phyloP scores from a whole-genome alignment of 2,329 filamentous ascomycete genomes.

The Fusarium agapanthi region DNA sequence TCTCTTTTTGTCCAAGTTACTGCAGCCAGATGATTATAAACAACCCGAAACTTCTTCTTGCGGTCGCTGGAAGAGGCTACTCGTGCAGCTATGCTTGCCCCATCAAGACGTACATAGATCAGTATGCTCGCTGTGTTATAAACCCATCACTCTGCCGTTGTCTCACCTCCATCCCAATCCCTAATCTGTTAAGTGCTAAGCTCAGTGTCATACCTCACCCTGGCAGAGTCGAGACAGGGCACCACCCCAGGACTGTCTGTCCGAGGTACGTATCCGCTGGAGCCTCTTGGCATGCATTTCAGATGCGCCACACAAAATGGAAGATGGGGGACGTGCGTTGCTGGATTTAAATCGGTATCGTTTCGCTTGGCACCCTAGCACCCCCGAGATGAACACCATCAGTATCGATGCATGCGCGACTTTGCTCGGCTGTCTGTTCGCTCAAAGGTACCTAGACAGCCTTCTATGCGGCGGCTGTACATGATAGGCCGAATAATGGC shows the following conservation, averaged over 20 bases:
- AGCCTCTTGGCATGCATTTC: slow-evolving; percentile 24
- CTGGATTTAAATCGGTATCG: slow-evolving; percentile 35
- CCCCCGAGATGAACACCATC: slow-evolving; percentile 32
- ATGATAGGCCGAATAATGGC: neutral
- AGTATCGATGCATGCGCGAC: slow-evolving; percentile 28
- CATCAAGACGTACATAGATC: neutral
- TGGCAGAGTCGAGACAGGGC: slow-evolving; percentile 5
- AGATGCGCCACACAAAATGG: slow-evolving; percentile 26
- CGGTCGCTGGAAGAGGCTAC: neutral
- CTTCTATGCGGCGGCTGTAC: neutral
- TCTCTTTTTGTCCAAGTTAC: neutral
- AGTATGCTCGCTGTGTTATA: slow-evolving; percentile 1
- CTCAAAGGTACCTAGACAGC: neutral
- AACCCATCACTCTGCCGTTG: slow-evolving; percentile 17
- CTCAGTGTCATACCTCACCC: slow-evolving; percentile 15
- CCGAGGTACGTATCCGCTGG: slow-evolving; percentile 20
- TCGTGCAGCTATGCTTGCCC: neutral
- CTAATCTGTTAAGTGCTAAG: slow-evolving; percentile 6
- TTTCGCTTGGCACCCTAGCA: slow-evolving; percentile 32
- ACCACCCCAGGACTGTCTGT: neutral
- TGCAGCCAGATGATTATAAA: neutral
- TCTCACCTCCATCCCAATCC: slow-evolving; percentile 17
- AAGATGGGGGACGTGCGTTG: slow-evolving; percentile 28
- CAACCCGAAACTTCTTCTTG: neutral
- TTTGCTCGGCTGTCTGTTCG: slow-evolving; percentile 16